Conservation (phyloP, 345 rosid species). For the Linum tenue region DNA sequence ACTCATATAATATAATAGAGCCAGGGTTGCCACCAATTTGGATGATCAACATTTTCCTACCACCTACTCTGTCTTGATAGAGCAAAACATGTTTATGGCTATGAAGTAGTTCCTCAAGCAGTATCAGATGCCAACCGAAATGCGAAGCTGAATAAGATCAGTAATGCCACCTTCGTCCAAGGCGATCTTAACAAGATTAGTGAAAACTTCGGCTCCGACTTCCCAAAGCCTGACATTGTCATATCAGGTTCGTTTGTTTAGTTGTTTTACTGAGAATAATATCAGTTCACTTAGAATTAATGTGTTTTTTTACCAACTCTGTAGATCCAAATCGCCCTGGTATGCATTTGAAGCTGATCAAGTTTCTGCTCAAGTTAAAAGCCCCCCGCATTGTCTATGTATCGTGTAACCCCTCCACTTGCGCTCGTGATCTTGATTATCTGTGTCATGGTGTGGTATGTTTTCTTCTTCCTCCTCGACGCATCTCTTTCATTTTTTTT, state of each 20-base stretch:
- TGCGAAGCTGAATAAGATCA: conserved; percentile 69
- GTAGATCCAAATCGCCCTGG: conserved; percentile 98
- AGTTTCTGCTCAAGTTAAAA: conserved; percentile 65
- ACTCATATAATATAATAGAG: background rate
- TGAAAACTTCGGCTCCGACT: conserved; percentile 64
- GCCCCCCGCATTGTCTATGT: conserved; percentile 71
- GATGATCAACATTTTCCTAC: background rate
- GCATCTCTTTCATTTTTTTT: background rate
- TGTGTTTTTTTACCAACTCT: background rate
- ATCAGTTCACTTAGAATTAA: background rate
- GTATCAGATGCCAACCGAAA: conserved; percentile 62
- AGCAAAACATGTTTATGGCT: conserved; percentile 80
- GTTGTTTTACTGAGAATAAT: conserved; percentile 3
- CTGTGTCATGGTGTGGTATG: conserved; percentile 84
- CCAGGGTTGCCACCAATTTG: background rate
- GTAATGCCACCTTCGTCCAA: conserved; percentile 73
- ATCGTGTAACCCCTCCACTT: conserved; percentile 89
- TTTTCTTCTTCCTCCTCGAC: background rate
- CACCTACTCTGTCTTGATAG: conserved; percentile 21
- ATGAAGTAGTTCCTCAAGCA: conserved; percentile 91
- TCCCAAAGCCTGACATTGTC: conserved; percentile 76
- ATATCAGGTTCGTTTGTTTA: conserved; percentile 52
- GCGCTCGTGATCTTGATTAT: conserved; percentile 92
- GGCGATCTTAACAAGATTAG: conserved; percentile 93
- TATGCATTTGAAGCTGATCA: conserved; percentile 92